Percentiles rank a stretch among this genome's conserved stretches.
Evolutionary conservation across 352 stramenopile genomes (phyloP).

Genomic region (Chrysophaeum taylorii): DNA sequence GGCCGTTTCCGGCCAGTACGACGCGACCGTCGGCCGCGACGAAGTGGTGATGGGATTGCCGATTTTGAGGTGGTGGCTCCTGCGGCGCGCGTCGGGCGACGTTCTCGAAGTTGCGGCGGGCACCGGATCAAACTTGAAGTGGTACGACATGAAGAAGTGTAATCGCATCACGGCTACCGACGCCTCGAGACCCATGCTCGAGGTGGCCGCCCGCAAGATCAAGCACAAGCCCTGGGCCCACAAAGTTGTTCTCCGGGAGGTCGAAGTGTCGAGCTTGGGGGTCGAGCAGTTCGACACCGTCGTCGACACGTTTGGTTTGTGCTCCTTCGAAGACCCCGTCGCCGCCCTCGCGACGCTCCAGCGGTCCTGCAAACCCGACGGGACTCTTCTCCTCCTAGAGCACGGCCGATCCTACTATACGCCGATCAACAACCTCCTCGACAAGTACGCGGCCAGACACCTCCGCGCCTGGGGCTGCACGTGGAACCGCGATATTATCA

Average conservation of each 20-base stretch:
- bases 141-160: constrained; percentile 39
- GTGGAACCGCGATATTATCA: constrained; percentile 87
- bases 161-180: constrained; percentile 10
- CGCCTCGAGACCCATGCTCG: background rate
- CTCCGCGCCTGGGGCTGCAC: constrained; percentile 86
- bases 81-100: constrained; percentile 43
- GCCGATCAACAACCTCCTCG: constrained; percentile 75
- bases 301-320: constrained; percentile 90
- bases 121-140: constrained; percentile 65
- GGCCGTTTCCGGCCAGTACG: background rate
- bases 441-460: constrained; percentile 79
- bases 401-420: constrained; percentile 76
- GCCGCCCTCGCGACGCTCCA: constrained; percentile 76
- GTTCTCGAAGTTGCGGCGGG: constrained; percentile 70
- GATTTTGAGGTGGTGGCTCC: constrained; percentile 59
- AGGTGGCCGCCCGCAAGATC: background rate
- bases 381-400: constrained; percentile 80
- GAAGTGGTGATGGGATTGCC: constrained; percentile 62
- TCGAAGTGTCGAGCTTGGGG: constrained; percentile 42
- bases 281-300: constrained; percentile 78
- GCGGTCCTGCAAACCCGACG: constrained; percentile 70
- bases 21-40: constrained; percentile 44
- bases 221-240: constrained; percentile 8
- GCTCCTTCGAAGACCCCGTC: constrained; percentile 84
- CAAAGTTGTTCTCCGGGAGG: constrained; percentile 38